Evolutionary conservation across 306 rosid species (phyloP), one percentile per base, ranked within the genome.

Genomic region (Vigna radiata): DNA sequence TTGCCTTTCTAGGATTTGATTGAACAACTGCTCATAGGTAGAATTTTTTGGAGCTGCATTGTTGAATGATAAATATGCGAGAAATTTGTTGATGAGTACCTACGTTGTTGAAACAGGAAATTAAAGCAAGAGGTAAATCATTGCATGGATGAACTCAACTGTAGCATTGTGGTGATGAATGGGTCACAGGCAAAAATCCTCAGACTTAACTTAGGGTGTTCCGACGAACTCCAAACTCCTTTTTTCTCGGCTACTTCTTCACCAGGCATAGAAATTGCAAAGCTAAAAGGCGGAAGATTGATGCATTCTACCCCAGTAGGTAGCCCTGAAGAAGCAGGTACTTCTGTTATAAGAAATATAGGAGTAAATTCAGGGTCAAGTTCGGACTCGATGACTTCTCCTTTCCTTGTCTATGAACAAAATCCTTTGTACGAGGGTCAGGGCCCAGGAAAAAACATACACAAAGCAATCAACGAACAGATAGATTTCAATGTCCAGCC

Each of bases 141-240:
- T 76, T 95, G 98, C 84, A 65, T 90, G 87, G 97, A 95, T 65
- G 96, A 92, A 86, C 88, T 95, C 25, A 77, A 72, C 68, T 95
- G 98, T 86, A 95, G 91, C 82, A 89, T 95, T 53, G 98, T 90
- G 47, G 87, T 83, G 75, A 90, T 95, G 96, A 89, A 86, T 27
- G 97, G 97, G 16, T 79, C 92, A 58, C 81, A 87, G 73, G 91
- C 98, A 49, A 92, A 95, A 82, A 89, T 95, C 70, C 89, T 88
- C 65, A 86, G 96, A 84, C 98, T 95, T 70, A 90, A 92, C 79
- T 84, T 92, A 67, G 93, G 87, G 56, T 86, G 82, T 76, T 82
- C 89, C 47, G 83, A 90, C 80, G 98, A 88, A 68, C 86, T 87
- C 54, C 91, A 89, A 83, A 90, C 93, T 52, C 96, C 97, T 5